Evolutionary conservation across 2,329 filamentous ascomycete species (phyloP).

Genomic region (Phoma herbarum): DNA sequence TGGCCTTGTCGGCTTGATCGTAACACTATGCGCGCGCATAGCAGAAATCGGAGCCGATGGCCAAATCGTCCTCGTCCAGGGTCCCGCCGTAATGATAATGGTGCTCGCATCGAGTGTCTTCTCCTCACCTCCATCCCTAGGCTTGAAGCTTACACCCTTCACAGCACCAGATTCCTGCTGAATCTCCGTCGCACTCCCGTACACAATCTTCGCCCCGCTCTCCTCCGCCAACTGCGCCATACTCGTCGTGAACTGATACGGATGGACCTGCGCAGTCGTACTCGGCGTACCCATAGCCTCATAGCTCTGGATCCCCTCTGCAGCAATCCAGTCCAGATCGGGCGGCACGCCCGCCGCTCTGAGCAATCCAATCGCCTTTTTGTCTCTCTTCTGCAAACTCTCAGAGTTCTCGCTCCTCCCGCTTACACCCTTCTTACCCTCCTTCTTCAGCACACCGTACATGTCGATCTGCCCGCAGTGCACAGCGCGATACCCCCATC

Average conservation of each 20-base stretch:
- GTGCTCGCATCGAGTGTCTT: constrained; percentile 61
- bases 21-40: constrained; percentile 70
- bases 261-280: constrained; percentile 93
- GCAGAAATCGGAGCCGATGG: constrained; percentile 66
- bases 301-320: constrained; percentile 72
- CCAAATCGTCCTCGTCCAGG: constrained; percentile 66
- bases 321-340: constrained; percentile 86
- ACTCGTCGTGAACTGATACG: constrained; percentile 84
- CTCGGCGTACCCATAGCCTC: constrained; percentile 82
- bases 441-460: constrained; percentile 51
- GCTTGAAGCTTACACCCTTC: constrained; percentile 69
- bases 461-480: constrained; percentile 74
- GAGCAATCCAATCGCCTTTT: constrained; percentile 60
- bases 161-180: constrained; percentile 65
- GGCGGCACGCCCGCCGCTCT: constrained; percentile 71
- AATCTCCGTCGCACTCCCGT: constrained; percentile 75
- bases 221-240: constrained; percentile 80
- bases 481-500: constrained; percentile 87
- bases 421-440: constrained; percentile 16
- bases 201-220: constrained; percentile 64
- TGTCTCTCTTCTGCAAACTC: constrained; percentile 64
- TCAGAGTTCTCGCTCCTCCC: constrained; percentile 47
- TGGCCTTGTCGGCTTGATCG: constrained; percentile 64
- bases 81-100: constrained; percentile 68
- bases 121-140: constrained; percentile 58